Base-by-base conservation (phyloP, 164 flowering plant genomes). In the Aristolochia contorta region DNA sequence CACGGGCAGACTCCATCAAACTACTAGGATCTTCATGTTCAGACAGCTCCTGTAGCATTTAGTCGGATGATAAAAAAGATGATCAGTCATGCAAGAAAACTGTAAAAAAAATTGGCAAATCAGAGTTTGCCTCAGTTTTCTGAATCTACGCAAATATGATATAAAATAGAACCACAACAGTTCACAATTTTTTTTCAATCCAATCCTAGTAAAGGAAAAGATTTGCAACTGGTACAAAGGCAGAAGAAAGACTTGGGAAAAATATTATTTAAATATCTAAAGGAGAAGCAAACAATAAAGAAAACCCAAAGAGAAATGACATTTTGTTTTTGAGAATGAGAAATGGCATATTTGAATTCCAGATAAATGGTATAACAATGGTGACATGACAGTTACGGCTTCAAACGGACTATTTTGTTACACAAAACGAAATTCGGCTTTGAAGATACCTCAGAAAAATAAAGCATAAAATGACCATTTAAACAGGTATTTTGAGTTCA, bases 1-100 rank as follows among this genome's bases (percentile, higher is more conserved):
- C 65, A 65, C 59, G 52, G 23, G 87, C 75, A 73, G 81, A 84
- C 66, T 83, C 89, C 9, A 78, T 65, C 69, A 84, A 77, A 64
- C 79, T 63, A 58, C 61, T 74, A 53, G 72, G 54, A 47, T 78
- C 79, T 58, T 77, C 81, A 53, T 67, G 63, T 58, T 74, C 72
- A 58, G 75, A 64, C 33, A 62, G 70, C 63, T 65, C 69, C 82
- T 84, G 71, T 53, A 74, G 30, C 66, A 49, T 51, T 12, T 20
- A 22, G 16, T 53, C 16, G 46, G 18, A 59, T 41, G 27, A 53
- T 50, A 16, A 16, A 48, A 12, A n/a, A n/a, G n/a, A 16, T 50
- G 22, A 19, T n/a, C 54, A 50, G 32, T 12, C 47, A 61, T 61
- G 25, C n/a, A 37, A 32, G 30, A 5, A 61, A 61, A 37, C 43